Evolutionary conservation across 306 rosid species (phyloP), one percentile per base, ranked within the genome.

Genomic region (Vicia sativa): DNA sequence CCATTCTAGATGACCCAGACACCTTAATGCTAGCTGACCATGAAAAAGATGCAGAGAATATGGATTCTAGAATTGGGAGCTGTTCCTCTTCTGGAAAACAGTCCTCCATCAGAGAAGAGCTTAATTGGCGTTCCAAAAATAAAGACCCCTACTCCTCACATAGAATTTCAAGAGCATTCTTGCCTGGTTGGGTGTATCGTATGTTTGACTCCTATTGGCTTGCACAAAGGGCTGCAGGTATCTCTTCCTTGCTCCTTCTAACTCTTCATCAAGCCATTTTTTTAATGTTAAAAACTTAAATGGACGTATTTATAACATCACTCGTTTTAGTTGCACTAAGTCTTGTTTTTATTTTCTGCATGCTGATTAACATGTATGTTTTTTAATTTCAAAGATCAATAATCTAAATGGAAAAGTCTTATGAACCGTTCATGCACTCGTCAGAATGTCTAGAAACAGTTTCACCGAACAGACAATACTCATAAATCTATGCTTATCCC

Each of bases 191-290:
- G 97, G 90, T 89, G 41, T 93, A 93, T 76, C 70, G 78, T 44
- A 93, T 93, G 97, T 87, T 80, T 63, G 97, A 93, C 83, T 87
- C 99, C 60, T 90, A 90, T 81, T 83, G 81, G 76, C 95, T 89
- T 77, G 95, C 95, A 56, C 87, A 87, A 79, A 84, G 82, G 74
- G 95, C 84, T 39, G 87, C 91, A 86, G 98, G 98, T 90, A 81
- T 41, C 37, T 79, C 55, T 72, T 45, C 39, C 76, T 73, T 83
- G 48, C 70, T 65, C 74, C 50, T 65, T 68, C 9, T 56, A 29
- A 35, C 68, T 38, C 42, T 52, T 57, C 4, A 65, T 11, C 21
- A 16, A 16, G 39, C 60, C 34, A 12, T 3, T 49, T 58, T 49
- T 58, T 58, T 45, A 3, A 39, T 11, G 5, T 19, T 41, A 11